Percentiles rank a stretch among this genome's conserved stretches.
These are phyloP conservation scores for Trametes pubescens DNA, from an alignment of 1,284 basidiomycete species.

Conservation along the genomic window DNA sequence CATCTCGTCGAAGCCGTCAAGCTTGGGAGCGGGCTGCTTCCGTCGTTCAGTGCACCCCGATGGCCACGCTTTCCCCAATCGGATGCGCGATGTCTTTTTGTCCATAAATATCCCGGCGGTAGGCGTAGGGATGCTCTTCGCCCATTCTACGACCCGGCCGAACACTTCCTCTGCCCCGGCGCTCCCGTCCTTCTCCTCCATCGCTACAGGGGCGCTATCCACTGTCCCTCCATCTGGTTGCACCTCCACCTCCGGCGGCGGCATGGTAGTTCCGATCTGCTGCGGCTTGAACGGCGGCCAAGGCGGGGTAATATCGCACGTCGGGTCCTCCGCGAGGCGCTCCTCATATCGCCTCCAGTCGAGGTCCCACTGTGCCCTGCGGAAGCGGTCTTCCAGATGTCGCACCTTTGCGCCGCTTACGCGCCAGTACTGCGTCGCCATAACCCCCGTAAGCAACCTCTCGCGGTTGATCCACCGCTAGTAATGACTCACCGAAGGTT, in stretches of 20 bases:
- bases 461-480: neutral
- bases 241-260: neutral
- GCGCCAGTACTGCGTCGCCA: neutral
- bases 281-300: constrained; percentile 10
- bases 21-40: too few species aligned
- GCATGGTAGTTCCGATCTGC: neutral
- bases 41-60: too few species aligned
- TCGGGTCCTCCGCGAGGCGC: neutral
- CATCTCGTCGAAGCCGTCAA: neutral
- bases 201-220: neutral
- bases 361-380: neutral
- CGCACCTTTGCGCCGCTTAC: neutral
- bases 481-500: constrained; percentile 8
- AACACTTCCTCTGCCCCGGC: too few species aligned
- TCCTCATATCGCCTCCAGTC: constrained; percentile 2
- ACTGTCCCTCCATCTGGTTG: neutral
- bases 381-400: neutral
- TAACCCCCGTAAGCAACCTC: neutral
- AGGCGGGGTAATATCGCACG: neutral
- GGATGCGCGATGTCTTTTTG: too few species aligned
- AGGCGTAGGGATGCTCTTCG: too few species aligned
- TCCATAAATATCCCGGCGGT: too few species aligned
- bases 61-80: too few species aligned
- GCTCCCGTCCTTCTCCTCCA: too few species aligned
- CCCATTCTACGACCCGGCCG: too few species aligned